Base-by-base conservation (phyloP, 2,329 filamentous ascomycete genomes). In the Cercospora berteroae region DNA sequence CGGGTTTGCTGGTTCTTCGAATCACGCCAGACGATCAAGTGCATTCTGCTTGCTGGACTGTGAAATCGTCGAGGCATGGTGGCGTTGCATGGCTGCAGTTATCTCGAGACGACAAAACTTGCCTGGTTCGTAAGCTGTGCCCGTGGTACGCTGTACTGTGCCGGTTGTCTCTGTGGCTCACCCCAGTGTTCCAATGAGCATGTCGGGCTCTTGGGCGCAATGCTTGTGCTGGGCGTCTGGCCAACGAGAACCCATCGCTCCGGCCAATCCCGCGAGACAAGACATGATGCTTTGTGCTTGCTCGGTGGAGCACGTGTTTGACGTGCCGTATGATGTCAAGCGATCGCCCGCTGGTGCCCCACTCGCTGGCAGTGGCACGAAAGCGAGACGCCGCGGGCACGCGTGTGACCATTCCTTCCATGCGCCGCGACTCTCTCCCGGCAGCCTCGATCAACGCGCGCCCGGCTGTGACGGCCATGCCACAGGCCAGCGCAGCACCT, bases 261-360 rank as follows among this genome's bases (percentile, higher is more conserved):
- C n/a, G 18, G 20, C 1, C n/a, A 33, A 1, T 7, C 18, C n/a
- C 29, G 20, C 20, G 23, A 31, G 31, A 63, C 61, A 58, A 64
- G 50, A 64, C 20, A 44, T 48, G 50, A 58, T 58, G 61, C 48
- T 64, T 64, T 64, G 58, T 64, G 61, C 50, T 57, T 64, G 50
- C 50, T 36, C 31, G 50, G 61, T 64, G 61, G 61, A 64, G 48
- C 60, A 56, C 60, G 23, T 39, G 25, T 39, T 50, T 29, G 61
- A 42, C 20, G 50, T 56, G 61, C 61, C 13, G 50, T 23, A 64
- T 63, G 61, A 63, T 55, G 61, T 56, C 31, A 63, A 57, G 10
- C 12, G 61, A 63, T 56, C 61, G 29, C 27, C 48, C n/a, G 8
- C 12, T 23, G 29, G 18, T 6, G 29, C 60, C 44, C 44, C 60